phyloP scores from a whole-genome alignment of 805 yeast genomes.

The Yueomyces sinensis region DNA sequence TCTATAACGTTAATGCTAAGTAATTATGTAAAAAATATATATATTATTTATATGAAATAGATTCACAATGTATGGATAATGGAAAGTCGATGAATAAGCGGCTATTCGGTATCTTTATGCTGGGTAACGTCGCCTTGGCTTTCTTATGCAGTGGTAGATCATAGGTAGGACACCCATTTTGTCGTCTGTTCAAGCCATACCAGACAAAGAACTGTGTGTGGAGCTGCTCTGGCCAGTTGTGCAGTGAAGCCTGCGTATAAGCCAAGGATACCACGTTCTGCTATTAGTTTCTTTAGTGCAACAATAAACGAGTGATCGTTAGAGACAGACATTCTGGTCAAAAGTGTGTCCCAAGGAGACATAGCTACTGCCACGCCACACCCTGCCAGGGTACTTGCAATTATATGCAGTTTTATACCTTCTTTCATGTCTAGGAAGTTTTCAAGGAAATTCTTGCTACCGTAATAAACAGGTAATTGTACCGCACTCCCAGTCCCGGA shows the following conservation, averaged over 20 bases:
- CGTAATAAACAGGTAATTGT: conserved; percentile 83
- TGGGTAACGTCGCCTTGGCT: no score
- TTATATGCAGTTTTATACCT: conserved; percentile 58
- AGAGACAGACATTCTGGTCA: conserved; percentile 90
- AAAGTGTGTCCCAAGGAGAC: conserved; percentile 95
- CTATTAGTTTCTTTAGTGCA: conserved; percentile 70
- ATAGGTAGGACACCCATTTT: no score
- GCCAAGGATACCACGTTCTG: conserved; percentile 73
- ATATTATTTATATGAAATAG: no score
- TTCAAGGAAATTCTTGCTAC: conserved; percentile 51
- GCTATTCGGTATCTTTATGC: no score
- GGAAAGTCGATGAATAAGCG: no score
- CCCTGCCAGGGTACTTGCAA: conserved; percentile 70
- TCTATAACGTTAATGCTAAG: no score
- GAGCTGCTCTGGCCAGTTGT: conserved; percentile 82
- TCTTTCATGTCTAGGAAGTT: conserved; percentile 40
- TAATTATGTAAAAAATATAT: no score
- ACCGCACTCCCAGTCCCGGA: conserved; percentile 95
- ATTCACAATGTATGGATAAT: no score
- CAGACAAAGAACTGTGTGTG: conserved; percentile 82
- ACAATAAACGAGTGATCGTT: no score
- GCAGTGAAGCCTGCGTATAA: conserved; percentile 93
- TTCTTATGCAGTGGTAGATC: no score
- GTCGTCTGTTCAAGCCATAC: conserved; percentile 91
- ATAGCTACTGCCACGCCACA: conserved; percentile 86